These are phyloP conservation scores for Anethum foeniculum DNA, from an alignment of 140 eudicot genomes.

Conservation along the genomic window DNA sequence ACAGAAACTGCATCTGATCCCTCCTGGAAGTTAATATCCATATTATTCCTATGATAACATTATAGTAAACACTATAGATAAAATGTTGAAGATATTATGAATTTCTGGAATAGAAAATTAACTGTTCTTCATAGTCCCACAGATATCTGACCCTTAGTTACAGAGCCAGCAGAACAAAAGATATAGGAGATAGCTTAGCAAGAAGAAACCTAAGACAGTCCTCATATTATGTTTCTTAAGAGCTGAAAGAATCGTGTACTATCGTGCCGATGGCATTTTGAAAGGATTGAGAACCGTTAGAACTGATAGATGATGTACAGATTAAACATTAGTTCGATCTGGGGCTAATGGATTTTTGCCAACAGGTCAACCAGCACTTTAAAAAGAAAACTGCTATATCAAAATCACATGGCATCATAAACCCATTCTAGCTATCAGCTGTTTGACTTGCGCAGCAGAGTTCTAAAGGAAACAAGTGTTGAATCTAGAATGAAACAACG, in stretches of 20 bases:
- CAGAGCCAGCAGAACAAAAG: not conserved
- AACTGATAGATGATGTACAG: not conserved
- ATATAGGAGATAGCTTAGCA: not conserved
- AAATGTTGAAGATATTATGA: not conserved
- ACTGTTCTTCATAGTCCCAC: not conserved
- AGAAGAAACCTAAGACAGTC: not conserved
- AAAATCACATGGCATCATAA: not conserved
- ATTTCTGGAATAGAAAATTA: not conserved
- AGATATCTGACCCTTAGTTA: not conserved
- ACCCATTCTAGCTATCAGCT: not conserved
- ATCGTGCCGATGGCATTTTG: not conserved
- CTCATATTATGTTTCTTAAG: not conserved
- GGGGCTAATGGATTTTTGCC: not conserved
- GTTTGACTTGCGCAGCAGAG: not conserved
- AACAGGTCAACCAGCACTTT: not conserved
- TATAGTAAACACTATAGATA: not conserved
- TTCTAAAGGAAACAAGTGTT: not conserved
- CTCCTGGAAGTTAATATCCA: constrained; percentile 45
- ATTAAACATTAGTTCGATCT: not conserved
- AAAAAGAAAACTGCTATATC: not conserved
- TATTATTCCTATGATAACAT: not conserved
- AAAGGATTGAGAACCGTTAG: not conserved
- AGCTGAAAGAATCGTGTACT: not conserved
- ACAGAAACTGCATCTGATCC: constrained; percentile 49
- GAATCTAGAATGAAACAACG: not conserved